Conservation (phyloP, 164 flowering plant genomes). For the Magnolia officinalis region DNA sequence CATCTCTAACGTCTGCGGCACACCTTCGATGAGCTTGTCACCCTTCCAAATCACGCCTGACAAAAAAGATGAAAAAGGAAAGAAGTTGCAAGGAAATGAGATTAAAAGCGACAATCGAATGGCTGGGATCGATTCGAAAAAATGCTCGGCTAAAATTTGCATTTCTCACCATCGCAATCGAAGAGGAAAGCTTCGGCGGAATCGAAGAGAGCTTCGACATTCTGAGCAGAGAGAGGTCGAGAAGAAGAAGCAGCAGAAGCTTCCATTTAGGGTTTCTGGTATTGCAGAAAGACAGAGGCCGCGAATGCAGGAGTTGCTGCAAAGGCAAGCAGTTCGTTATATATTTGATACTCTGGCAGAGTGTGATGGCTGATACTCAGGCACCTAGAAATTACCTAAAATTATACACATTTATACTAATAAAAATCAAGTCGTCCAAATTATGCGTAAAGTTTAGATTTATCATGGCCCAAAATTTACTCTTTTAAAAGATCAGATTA, state of each 20-base stretch:
- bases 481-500: too few relatives aligned
- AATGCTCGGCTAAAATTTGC: background rate
- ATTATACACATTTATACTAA: background rate
- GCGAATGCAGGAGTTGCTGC: background rate
- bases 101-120: background rate
- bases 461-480: too few relatives aligned
- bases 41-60: conserved; percentile 96
- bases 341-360: conserved; percentile 6
- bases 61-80: background rate
- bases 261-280: background rate
- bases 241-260: background rate
- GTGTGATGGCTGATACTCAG: background rate
- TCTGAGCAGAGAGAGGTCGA: conserved; percentile 39
- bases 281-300: background rate
- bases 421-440: background rate
- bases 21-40: conserved; percentile 82
- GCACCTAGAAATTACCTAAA: background rate
- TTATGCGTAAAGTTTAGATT: background rate
- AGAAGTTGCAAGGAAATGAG: background rate
- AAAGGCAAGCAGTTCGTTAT: conserved; percentile 10
- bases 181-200: conserved; percentile 86
- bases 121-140: too few relatives aligned
- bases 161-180: conserved; percentile 82
- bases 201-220: conserved; percentile 42
- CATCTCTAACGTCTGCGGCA: conserved; percentile 53